Evolutionary conservation across 1,139 yeast species (phyloP), one percentile per base, ranked within the genome.

Genomic region (Yamadazyma conglobata): DNA sequence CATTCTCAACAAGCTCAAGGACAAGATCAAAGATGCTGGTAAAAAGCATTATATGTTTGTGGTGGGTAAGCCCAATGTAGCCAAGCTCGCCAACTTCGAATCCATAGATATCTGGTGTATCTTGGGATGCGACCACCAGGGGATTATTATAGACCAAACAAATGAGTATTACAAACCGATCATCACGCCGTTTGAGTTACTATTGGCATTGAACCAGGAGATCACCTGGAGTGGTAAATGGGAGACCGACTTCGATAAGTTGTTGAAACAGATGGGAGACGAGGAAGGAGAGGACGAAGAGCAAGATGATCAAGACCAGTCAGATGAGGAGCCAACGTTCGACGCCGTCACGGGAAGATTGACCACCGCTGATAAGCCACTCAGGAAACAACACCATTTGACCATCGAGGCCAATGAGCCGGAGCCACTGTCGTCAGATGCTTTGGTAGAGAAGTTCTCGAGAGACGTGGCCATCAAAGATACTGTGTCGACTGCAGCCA

Each of bases 21-120:
- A 61, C 15, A 73, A 80, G 56, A 76, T 91, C 35, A 72, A 69
- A 31, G 69, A 65, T 4, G 88, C 93, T 0, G 96, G 88, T 2
- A 91, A 91, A 57, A 93, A 93, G 51, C 91, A 85, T 44, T 91
- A 91, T 51, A 72, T 87, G 47, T 88, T 91, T 60, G 97, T 89
- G 5, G 97, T 91, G 6, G 99, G 99, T 10, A 93, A 93, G 53
- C 97, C 97, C n/a, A 91, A 91, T 50, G 96, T 91, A 4, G 95
- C 98, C 23, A 91, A 91, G 49, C 65, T 91, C 33, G 98, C 98
- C 9, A 91, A 91, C 55, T 91, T 93, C 52, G 97, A 89, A 42
- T 79, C 79, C 13, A 75, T 91, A 11, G 98, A 91, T 46, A 70
- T 85, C 16, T 91, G 98, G 97, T 89, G 94, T 49, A 76, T 91